Evolutionary conservation across 306 rosid species (phyloP).

Genomic region (Prunus mongolica): DNA sequence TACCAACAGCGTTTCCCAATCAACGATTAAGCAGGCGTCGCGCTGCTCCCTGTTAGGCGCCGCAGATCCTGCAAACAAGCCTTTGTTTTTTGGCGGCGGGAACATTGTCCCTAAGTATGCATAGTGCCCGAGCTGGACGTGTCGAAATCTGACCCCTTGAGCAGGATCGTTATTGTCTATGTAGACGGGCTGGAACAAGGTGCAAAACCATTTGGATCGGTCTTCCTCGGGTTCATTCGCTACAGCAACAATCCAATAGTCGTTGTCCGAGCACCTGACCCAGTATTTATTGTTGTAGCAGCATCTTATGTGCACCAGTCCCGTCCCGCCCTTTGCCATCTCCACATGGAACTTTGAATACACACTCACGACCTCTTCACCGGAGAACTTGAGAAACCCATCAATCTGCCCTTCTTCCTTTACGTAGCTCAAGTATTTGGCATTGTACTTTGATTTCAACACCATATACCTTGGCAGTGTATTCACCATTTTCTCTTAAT

Average conservation of each 20-base stretch:
- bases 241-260: not conserved
- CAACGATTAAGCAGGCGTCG: not conserved
- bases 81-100: no score
- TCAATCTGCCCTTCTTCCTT: not conserved
- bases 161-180: not conserved
- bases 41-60: not conserved
- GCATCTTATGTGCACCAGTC: not conserved
- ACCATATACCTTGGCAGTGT: not conserved
- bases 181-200: not conserved
- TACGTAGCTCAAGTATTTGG: not conserved
- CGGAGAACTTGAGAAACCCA: not conserved
- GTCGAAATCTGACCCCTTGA: not conserved
- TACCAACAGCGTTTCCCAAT: not conserved
- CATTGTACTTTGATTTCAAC: not conserved
- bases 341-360: not conserved
- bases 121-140: not conserved
- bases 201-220: not conserved
- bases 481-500: not conserved
- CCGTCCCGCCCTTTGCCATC: not conserved
- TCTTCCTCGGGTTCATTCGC: constrained; percentile 1
- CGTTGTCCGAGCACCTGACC: not conserved
- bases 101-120: not conserved
- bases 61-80: not conserved
- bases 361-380: not conserved
- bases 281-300: not conserved